Evolutionary conservation across 495 filamentous ascomycete species (phyloP), one percentile per base, ranked within the genome.

Genomic region (Podospora appendiculata): DNA sequence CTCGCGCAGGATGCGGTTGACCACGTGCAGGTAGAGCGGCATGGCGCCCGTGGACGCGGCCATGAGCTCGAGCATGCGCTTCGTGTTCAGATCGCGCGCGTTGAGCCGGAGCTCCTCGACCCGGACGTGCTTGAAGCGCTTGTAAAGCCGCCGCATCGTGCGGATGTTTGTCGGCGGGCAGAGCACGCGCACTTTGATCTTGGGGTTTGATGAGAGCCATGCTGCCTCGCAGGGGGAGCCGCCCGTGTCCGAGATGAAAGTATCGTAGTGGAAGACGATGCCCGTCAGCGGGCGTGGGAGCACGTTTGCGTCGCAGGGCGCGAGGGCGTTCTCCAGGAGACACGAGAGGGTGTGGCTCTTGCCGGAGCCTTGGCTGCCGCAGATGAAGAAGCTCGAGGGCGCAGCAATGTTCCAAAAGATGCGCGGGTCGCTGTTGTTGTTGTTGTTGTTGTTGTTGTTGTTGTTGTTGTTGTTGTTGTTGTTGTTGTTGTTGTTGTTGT

Each of bases 341-440:
- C 84, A 88, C 0, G 84, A 80, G 12, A 88, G 63, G 0, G 84
- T 88, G 58, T 90, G 84, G 41, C 80, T 85, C 70, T 90, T 92
- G 2, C 87, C 88, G 43, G 81, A 84, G 0, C 86, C 87, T 61
- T 90, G 87, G 44, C 78, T 79, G 6, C 87, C 87, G 54, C 87
- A 92, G 44, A 92, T 85, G 63, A 90, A 90, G 0, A 77, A 75
- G 36, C 81, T 85, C 7, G 78, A 86, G 1, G 87, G 86, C 0
- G 78, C 70, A 8, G 83, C 74, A 4, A 84, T 75, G 59, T 91
- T 91, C 60, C 85, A 75, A 43, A 82, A 80, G 1, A 89, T 54
- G 1, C 81, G 33, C 14, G 47, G 47, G 14, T 48, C 35, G 6
- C 63, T 50, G 47, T 34, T 19, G 5, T 36, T n/a, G 25, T 59